Conservation (phyloP, 164 flowering plant genomes). For the Macadamia integrifolia region DNA sequence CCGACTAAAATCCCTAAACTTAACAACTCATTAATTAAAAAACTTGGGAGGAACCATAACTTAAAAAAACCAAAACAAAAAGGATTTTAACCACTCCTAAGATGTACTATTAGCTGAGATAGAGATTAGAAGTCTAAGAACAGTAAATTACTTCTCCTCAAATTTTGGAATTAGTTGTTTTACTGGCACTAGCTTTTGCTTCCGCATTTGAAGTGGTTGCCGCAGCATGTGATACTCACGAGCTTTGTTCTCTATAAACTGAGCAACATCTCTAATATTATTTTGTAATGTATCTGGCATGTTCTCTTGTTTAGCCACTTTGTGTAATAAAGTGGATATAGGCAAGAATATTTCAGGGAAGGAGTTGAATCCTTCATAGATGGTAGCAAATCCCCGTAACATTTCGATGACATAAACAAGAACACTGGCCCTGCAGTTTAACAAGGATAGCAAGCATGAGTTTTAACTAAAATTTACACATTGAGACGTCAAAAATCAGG, state of each 20-base stretch:
- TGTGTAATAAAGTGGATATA: conserved; percentile 39
- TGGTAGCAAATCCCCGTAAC: conserved; percentile 52
- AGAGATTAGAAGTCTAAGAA: neutral
- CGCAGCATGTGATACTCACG: conserved; percentile 50
- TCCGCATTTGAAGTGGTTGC: conserved; percentile 78
- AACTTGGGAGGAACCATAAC: no score
- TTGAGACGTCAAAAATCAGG: no score
- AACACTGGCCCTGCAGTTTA: conserved; percentile 66
- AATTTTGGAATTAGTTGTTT: conserved; percentile 67
- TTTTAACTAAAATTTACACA: neutral
- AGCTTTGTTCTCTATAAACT: conserved; percentile 41
- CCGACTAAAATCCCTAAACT: no score
- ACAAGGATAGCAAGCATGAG: neutral
- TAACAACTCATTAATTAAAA: neutral
- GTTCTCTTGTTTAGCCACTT: conserved; percentile 41
- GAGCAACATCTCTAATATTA: conserved; percentile 40
- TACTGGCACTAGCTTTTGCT: conserved; percentile 72
- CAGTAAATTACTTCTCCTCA: conserved; percentile 67
- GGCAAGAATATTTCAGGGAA: conserved; percentile 86
- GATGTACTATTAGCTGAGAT: neutral
- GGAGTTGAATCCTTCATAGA: conserved; percentile 51
- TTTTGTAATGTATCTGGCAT: conserved; percentile 42
- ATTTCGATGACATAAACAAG: conserved; percentile 51
- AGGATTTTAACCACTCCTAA: no score
- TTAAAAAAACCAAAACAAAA: no score